These are phyloP conservation scores for Euphorbia peplus DNA, from an alignment of 345 rosid genomes.

Conservation along the genomic window DNA sequence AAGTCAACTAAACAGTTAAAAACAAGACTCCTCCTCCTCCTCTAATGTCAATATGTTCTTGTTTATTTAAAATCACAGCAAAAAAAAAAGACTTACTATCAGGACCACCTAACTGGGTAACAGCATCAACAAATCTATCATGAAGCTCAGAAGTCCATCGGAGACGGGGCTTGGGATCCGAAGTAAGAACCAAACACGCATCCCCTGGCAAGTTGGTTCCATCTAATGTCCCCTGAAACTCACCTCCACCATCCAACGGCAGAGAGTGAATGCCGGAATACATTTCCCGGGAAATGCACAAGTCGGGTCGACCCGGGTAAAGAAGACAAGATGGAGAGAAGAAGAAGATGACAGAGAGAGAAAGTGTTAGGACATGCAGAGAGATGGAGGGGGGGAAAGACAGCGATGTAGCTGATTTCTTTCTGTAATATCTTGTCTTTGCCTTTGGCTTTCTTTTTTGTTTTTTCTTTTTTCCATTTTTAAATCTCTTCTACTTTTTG, in stretches of 20 bases:
- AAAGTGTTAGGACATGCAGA: constrained; percentile 7
- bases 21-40: constrained; percentile 5
- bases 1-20: background rate
- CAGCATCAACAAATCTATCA: constrained; percentile 87
- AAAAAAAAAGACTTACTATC: constrained; percentile 53
- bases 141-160: constrained; percentile 98
- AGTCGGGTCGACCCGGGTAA: constrained; percentile 1
- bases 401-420: constrained; percentile 15
- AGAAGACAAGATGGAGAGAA: background rate
- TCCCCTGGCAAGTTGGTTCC: constrained; percentile 65
- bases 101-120: constrained; percentile 93
- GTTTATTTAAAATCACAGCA: background rate
- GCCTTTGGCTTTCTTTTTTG: background rate
- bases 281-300: constrained; percentile 36
- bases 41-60: background rate
- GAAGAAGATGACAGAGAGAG: background rate
- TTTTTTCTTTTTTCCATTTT: background rate
- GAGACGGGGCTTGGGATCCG: constrained; percentile 96
- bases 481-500: background rate
- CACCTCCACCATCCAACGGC: constrained; percentile 60
- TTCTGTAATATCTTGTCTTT: background rate
- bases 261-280: constrained; percentile 72
- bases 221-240: constrained; percentile 53
- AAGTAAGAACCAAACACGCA: constrained; percentile 74
- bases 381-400: too few species aligned